Base-by-base conservation (phyloP, 1,284 basidiomycete species). In the Apiotrichum laibachii region DNA sequence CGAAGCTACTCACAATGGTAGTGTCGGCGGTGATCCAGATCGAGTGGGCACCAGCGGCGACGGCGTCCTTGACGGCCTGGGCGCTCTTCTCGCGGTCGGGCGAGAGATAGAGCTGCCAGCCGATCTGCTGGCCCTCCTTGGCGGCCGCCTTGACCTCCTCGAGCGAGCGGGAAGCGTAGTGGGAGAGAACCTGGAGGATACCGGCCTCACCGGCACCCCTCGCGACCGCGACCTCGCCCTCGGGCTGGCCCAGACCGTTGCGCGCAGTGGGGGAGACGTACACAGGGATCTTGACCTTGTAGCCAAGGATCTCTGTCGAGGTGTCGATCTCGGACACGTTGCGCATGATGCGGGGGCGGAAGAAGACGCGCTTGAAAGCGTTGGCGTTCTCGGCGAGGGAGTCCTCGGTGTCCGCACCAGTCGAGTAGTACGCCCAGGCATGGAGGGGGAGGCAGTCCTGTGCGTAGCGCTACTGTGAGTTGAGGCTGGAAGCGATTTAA, bases 341-440 rank as follows among this genome's bases (percentile, higher is more conserved):
- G 35, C 84, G 83, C 81, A 92, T 84, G 31, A 93, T 85, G 39
- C 90, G 84, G 2, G 91, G 85, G 53, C 85, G 82, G 76, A 93
- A 92, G 77, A 89, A 90, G 75, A 91, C 86, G 31, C 89, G 83
- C 42, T 82, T 81, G 73, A 88, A 92, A 13, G 88, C 86, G 37
- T 82, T 81, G 26, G 82, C 80, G 65, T 90, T 90, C 73, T 89
- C 86, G n/a, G 73, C 47, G 16, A 67, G 60, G 5, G 72, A 67
- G 54, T 84, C 84, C 68, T 87, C 86, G 65, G 89, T 88, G 67
- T 92, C 90, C 5, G 88, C 81, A 2, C 88, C 87, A 34, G 88
- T 90, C 16, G 84, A 84, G 72, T 90, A 93, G 73, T 92, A 93
- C 5, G 89, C 85, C 63, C 84, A 79, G 1, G 88, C 88, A 65